Percentiles rank a stretch among this genome's conserved stretches.
Evolutionary conservation across 768 basidiomycete genomes (phyloP).

Genomic region (Phanerodontia chrysosporium): DNA sequence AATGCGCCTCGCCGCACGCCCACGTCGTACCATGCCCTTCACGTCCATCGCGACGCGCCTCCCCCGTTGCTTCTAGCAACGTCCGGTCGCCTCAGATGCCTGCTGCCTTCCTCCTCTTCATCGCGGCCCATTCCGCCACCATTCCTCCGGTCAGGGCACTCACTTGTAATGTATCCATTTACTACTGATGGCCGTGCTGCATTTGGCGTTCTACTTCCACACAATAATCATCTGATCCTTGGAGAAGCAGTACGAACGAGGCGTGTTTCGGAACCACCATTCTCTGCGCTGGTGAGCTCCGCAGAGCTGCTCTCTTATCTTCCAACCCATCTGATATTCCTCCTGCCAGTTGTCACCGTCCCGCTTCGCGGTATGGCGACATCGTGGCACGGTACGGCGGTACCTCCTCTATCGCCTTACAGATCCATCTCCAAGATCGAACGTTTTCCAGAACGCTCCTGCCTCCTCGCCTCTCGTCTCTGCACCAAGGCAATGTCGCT

Average conservation of each 20-base stretch:
- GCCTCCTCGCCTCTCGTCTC: background rate
- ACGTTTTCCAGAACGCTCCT: background rate
- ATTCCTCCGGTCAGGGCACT: conserved; percentile 20
- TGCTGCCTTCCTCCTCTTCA: background rate
- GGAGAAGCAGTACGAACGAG: conserved; percentile 18
- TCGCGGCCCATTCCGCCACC: conserved; percentile 7
- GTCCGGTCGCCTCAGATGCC: background rate
- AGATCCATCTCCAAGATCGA: background rate
- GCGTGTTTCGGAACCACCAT: conserved; percentile 21
- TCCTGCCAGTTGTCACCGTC: conserved; percentile 2
- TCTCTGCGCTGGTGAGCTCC: conserved; percentile 19
- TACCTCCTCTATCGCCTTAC: background rate
- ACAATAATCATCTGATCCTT: conserved; percentile 27
- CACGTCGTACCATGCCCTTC: background rate
- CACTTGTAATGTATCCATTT: conserved; percentile 21
- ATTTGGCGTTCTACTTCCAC: conserved; percentile 23
- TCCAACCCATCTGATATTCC: conserved; percentile 23
- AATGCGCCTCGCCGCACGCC: background rate
- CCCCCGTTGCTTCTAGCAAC: background rate
- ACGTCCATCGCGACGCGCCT: background rate
- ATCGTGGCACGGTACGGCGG: conserved; percentile 1
- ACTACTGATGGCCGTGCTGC: conserved; percentile 18
- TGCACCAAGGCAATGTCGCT: background rate
- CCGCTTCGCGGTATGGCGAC: conserved; percentile 1
- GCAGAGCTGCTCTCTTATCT: conserved; percentile 22